Evolutionary conservation across 106 monocot species (phyloP), one percentile per base, ranked within the genome.

Genomic region (Hemerocallis citrina): DNA sequence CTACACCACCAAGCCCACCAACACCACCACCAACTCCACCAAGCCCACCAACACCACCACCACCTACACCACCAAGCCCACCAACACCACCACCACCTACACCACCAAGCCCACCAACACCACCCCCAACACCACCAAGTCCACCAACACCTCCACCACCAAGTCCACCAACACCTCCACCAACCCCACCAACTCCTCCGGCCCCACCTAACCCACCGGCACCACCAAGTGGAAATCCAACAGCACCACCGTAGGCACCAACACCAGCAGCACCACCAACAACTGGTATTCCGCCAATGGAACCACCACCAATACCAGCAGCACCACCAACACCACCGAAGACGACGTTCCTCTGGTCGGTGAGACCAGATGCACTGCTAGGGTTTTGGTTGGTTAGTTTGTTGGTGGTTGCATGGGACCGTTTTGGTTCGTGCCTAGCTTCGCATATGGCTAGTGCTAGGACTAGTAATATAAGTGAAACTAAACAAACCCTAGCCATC

Each of bases 261-360:
- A 61, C 15, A 16, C 61, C 61, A n/a, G 61, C 40, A 2, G 41
- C 61, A 3, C 61, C 61, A 4, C 61, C 61, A 16, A 62, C 43
- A 16, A 62, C 41, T n/a, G 61, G 61, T 19, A 62, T 16, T 15
- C 61, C 61, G 7, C 12, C 40, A 9, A 62, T 17, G 16, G 43
- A 15, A 7, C 43, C 61, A 0, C 43, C 43, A 14, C 61, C 61
- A 3, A 62, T 2, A 1, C 61, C 61, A 3, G 44, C 61, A 11
- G 13, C 13, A 7, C 61, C 61, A 25, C 61, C 44, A 7, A 62
- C 30, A 16, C 61, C 61, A 3, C 61, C 61, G 13, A 62, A 62
- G 11, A 9, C 30, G 14, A 62, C 30, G 38, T 62, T 62, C 43
- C 30, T 62, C 61, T 44, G 43, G 44, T 62, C 42, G 29, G 10